Conservation (phyloP, 768 basidiomycete species). For the Dioszegia crocea region DNA sequence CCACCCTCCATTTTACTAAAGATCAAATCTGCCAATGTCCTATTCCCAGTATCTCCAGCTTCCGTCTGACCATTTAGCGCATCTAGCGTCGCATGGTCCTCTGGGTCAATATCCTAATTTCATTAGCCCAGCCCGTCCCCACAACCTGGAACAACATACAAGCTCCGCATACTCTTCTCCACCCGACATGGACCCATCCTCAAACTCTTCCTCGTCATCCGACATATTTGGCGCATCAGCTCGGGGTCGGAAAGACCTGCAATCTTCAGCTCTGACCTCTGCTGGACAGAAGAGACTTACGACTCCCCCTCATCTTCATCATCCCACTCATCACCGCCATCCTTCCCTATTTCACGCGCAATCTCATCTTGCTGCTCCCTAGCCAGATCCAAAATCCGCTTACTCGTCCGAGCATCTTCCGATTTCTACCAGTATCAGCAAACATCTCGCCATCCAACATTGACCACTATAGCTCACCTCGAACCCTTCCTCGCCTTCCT, state of each 20-base stretch:
- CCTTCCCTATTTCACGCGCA: slow-evolving; percentile 50
- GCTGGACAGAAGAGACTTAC: slow-evolving; percentile 12
- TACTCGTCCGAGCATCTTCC: slow-evolving; percentile 58
- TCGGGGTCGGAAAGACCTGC: slow-evolving; percentile 26
- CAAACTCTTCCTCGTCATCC: slow-evolving; percentile 38
- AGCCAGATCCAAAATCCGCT: slow-evolving; percentile 85
- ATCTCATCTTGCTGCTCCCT: slow-evolving; percentile 88
- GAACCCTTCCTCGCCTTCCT: slow-evolving; percentile 61
- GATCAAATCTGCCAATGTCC: slow-evolving; percentile 91
- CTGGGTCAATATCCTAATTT: slow-evolving; percentile 73
- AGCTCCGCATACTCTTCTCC: slow-evolving; percentile 53
- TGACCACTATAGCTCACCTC: slow-evolving; percentile 12
- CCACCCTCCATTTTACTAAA: slow-evolving; percentile 80
- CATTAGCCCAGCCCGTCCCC: not conserved
- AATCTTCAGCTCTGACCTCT: slow-evolving; percentile 10
- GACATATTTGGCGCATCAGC: slow-evolving; percentile 13
- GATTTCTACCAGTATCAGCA: slow-evolving; percentile 22
- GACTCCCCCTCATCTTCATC: slow-evolving; percentile 29
- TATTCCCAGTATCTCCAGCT: slow-evolving; percentile 19
- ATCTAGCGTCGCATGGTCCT: slow-evolving; percentile 81
- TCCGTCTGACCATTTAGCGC: slow-evolving; percentile 27
- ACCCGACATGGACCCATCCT: slow-evolving; percentile 40
- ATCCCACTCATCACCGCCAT: slow-evolving; percentile 45
- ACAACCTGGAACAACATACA: slow-evolving; percentile 34
- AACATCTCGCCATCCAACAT: not conserved